These are phyloP conservation scores for Emericellopsis terricola DNA, from an alignment of 495 filamentous ascomycete genomes.

Conservation along the genomic window DNA sequence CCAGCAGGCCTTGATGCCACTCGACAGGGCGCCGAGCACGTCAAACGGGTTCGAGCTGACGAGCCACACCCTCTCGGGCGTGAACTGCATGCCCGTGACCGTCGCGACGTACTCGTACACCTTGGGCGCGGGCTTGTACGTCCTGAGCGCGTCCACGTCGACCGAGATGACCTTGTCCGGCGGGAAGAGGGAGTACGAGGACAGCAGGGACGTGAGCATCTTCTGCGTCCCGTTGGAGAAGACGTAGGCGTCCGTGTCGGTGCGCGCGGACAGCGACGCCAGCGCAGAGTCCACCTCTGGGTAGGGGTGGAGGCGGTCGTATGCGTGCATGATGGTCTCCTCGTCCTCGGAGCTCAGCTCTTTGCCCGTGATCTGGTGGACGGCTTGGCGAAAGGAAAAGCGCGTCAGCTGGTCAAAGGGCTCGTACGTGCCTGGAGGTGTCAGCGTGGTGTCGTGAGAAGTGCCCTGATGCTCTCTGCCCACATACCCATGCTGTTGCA, in stretches of 20 bases:
- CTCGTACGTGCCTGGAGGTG: conserved; percentile 33
- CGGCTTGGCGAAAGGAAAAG: conserved; percentile 43
- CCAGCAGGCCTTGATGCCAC: conserved; percentile 48
- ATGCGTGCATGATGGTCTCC: conserved; percentile 39
- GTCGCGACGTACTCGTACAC: conserved; percentile 41
- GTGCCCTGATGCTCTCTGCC: background rate
- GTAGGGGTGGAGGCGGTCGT: conserved; percentile 52
- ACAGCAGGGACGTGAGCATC: conserved; percentile 46
- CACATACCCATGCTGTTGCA: conserved; percentile 59
- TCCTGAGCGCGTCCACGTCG: conserved; percentile 36
- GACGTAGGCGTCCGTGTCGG: conserved; percentile 33
- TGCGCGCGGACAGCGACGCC: conserved; percentile 18
- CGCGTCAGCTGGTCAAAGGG: conserved; percentile 48
- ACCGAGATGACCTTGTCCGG: conserved; percentile 37
- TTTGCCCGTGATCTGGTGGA: conserved; percentile 28
- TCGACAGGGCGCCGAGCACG: conserved; percentile 35
- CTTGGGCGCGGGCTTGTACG: conserved; percentile 53
- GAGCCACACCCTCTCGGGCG: conserved; percentile 44
- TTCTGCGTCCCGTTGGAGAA: conserved; percentile 57
- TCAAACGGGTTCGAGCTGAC: conserved; percentile 73
- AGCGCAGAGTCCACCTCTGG: conserved; percentile 42
- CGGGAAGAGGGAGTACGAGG: conserved; percentile 9
- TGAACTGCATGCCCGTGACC: conserved; percentile 28
- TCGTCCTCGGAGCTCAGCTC: conserved; percentile 23
- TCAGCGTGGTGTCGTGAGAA: background rate